Conservation (phyloP, 768 basidiomycete species). For the Phlegmacium glaucopus region DNA sequence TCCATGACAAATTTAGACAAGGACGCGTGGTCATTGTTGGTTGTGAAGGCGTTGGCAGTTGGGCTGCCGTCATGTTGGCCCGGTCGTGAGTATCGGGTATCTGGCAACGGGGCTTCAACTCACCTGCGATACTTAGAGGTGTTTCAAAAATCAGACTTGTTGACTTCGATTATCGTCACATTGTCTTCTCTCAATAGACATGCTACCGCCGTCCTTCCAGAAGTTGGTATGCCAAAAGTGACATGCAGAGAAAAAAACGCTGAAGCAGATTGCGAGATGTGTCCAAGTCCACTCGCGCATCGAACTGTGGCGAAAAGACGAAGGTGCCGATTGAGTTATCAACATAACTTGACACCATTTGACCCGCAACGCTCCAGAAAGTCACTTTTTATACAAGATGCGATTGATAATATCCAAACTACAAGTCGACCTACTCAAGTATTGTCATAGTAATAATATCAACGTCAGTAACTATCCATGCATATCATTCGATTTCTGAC, state of each 20-base stretch:
- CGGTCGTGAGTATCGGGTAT: constrained; percentile 85
- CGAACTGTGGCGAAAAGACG: constrained; percentile 87
- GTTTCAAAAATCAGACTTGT: constrained; percentile 73
- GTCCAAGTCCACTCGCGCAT: constrained; percentile 80
- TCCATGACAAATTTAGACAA: constrained; percentile 76
- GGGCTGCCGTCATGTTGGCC: constrained; percentile 91
- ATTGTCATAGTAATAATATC: too few relatives aligned
- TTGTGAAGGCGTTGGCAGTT: constrained; percentile 95
- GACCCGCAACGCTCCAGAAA: neutral
- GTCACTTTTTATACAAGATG: constrained; percentile 48
- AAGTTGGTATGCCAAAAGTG: constrained; percentile 95
- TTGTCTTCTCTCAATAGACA: constrained; percentile 94
- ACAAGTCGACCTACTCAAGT: too few relatives aligned
- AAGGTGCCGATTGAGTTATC: constrained; percentile 92
- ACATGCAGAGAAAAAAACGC: constrained; percentile 62
- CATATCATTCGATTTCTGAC: too few relatives aligned
- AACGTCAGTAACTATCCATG: too few relatives aligned
- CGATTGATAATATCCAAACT: constrained; percentile 96
- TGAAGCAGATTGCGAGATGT: constrained; percentile 78
- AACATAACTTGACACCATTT: constrained; percentile 41
- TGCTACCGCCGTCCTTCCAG: constrained; percentile 81
- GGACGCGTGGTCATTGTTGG: constrained; percentile 86
- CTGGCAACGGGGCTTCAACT: neutral
- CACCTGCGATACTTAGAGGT: constrained; percentile 42
- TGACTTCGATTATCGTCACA: constrained; percentile 96